Evolutionary conservation across 2,329 filamentous ascomycete genomes (phyloP).

Genomic region (Chalara sp.): DNA sequence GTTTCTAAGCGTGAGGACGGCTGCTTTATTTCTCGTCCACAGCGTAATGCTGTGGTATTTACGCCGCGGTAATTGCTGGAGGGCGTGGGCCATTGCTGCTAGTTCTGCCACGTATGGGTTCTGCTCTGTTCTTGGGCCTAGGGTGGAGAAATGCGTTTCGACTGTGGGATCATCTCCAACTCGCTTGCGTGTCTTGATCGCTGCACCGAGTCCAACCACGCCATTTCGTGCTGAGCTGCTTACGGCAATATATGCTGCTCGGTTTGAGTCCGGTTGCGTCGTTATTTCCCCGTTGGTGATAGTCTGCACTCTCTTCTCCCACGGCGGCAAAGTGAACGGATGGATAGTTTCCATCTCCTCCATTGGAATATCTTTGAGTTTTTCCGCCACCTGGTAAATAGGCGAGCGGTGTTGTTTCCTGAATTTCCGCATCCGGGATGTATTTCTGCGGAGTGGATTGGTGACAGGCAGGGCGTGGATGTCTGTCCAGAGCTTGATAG

Average conservation of each 20-base stretch:
- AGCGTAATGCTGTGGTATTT: background rate
- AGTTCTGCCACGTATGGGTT: background rate
- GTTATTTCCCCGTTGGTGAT: background rate
- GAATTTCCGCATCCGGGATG: too few species aligned
- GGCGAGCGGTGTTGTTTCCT: too few species aligned
- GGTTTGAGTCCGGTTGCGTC: background rate
- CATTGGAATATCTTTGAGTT: conserved; percentile 1
- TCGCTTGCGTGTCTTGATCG: background rate
- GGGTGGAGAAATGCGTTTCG: background rate
- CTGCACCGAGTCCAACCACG: background rate
- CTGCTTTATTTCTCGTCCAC: background rate
- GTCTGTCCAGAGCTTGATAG: conserved; percentile 4
- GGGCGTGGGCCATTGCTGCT: background rate
- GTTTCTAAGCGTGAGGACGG: background rate
- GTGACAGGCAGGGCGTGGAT: conserved; percentile 20
- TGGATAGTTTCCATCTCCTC: conserved; percentile 5
- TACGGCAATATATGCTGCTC: background rate
- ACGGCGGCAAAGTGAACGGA: conserved; percentile 1
- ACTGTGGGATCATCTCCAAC: background rate
- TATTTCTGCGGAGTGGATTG: conserved; percentile 7
- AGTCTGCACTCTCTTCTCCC: background rate
- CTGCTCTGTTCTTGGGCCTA: background rate
- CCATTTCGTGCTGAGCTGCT: background rate
- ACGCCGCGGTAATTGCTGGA: background rate
- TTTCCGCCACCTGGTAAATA: conserved; percentile 4